These are phyloP conservation scores for Podaxis sp. DNA, from an alignment of 768 basidiomycete genomes.

Conservation along the genomic window DNA sequence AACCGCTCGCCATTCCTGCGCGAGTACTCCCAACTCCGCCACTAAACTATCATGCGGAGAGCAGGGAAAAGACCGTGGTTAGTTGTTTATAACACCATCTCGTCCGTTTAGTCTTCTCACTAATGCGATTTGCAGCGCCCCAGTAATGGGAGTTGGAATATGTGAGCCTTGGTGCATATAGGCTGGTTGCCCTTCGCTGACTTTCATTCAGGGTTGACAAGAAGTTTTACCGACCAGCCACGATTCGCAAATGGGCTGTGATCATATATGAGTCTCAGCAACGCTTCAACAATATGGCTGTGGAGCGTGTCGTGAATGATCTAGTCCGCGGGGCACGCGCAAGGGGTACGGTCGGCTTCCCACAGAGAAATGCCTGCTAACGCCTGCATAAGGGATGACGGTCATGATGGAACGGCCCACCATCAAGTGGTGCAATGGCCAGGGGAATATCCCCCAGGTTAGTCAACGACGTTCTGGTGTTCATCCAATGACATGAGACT, in stretches of 20 bases:
- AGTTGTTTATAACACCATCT: constrained; percentile 27
- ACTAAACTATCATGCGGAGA: constrained; percentile 58
- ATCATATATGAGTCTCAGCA: constrained; percentile 59
- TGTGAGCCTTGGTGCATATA: constrained; percentile 34
- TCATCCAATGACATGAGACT: constrained; percentile 27
- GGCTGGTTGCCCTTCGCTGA: constrained; percentile 17
- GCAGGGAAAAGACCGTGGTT: constrained; percentile 54
- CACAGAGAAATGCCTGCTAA: constrained; percentile 37
- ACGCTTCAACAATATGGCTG: constrained; percentile 49
- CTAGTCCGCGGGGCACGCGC: constrained; percentile 46
- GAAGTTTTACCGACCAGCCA: constrained; percentile 53
- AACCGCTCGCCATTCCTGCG: constrained; percentile 50
- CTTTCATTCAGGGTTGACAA: constrained; percentile 61
- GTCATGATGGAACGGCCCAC: constrained; percentile 47
- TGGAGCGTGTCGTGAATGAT: constrained; percentile 52
- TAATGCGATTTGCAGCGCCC: constrained; percentile 42
- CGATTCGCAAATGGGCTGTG: constrained; percentile 61
- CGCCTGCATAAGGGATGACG: constrained; percentile 54
- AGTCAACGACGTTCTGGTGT: background rate
- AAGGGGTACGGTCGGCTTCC: constrained; percentile 50
- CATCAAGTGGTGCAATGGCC: constrained; percentile 57
- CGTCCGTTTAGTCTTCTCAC: background rate
- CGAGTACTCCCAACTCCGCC: constrained; percentile 60
- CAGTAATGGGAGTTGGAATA: constrained; percentile 70
- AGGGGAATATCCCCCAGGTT: constrained; percentile 48